A percentile compares a stretch with the other conserved stretches of the same genome.
Conservation (phyloP, 2,329 filamentous ascomycete genomes). For the Ophioceras dolichostomum region DNA sequence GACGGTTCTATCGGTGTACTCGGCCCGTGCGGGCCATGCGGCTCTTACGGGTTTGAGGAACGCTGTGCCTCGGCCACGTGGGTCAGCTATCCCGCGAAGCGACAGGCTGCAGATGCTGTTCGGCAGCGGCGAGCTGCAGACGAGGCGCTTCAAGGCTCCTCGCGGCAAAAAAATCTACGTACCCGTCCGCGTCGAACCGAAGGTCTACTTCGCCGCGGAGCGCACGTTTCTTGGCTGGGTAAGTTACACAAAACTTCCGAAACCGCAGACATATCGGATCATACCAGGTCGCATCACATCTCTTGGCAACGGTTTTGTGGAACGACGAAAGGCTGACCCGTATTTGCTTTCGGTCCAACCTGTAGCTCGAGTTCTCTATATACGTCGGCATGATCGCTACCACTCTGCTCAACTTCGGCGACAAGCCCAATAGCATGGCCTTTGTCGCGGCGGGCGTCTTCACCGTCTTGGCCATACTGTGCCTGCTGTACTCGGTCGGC, state of each 20-base stretch:
- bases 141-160: slow-evolving; percentile 56
- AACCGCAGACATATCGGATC: no score
- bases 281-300: no score
- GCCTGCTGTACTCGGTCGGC: slow-evolving; percentile 70
- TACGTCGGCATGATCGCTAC: slow-evolving; percentile 82
- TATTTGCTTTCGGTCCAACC: not conserved
- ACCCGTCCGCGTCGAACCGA: slow-evolving; percentile 88
- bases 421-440: slow-evolving; percentile 40
- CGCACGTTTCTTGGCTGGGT: slow-evolving; percentile 93
- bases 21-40: slow-evolving; percentile 25
- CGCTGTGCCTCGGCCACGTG: slow-evolving; percentile 42
- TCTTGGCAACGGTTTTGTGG: no score
- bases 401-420: slow-evolving; percentile 71
- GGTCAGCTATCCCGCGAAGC: slow-evolving; percentile 44
- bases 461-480: slow-evolving; percentile 64
- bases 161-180: slow-evolving; percentile 90
- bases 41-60: slow-evolving; percentile 31
- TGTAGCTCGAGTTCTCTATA: slow-evolving; percentile 84
- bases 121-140: slow-evolving; percentile 40
- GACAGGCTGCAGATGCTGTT: slow-evolving; percentile 40
- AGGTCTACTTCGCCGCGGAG: slow-evolving; percentile 94
- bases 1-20: slow-evolving; percentile 39
- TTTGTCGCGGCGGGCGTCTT: slow-evolving; percentile 66
- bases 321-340: no score
- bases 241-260: slow-evolving; percentile 25